A percentile compares a stretch with the other conserved stretches of the same genome.
Conservation (phyloP, 179 eudicot genomes). For the Spergularia azorica region DNA sequence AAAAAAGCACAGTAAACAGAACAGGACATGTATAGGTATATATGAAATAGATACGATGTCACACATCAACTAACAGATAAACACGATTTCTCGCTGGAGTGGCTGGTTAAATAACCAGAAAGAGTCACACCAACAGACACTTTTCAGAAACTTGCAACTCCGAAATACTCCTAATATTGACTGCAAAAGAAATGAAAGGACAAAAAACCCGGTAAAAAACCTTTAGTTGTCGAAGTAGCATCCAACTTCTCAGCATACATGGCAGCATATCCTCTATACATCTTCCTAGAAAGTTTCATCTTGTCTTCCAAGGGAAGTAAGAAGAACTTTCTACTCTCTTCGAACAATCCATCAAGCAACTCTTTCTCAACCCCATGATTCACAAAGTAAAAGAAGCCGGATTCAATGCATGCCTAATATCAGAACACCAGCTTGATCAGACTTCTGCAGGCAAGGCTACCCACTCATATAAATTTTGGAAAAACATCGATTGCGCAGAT, state of each 20-base stretch:
- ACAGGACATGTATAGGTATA: too few species aligned
- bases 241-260: conserved; percentile 70
- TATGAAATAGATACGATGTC: neutral
- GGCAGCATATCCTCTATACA: conserved; percentile 57
- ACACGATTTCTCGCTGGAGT: neutral
- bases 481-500: too few species aligned
- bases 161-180: too few species aligned
- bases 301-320: conserved; percentile 61
- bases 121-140: neutral
- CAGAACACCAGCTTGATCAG: neutral
- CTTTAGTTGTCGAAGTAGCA: conserved; percentile 39
- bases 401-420: conserved; percentile 61
- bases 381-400: conserved; percentile 75
- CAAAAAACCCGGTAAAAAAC: conserved; percentile 13
- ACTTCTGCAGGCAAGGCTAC: too few species aligned
- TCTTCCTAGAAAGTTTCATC: conserved; percentile 51
- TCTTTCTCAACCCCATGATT: conserved; percentile 73
- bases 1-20: neutral
- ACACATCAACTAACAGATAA: neutral
- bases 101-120: neutral
- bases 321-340: conserved; percentile 61
- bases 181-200: too few species aligned
- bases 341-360: conserved; percentile 40
- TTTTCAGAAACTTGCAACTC: neutral
- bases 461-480: too few species aligned